Base-by-base conservation (phyloP, 116 monocot species). In the Trichopus zeylanicus region DNA sequence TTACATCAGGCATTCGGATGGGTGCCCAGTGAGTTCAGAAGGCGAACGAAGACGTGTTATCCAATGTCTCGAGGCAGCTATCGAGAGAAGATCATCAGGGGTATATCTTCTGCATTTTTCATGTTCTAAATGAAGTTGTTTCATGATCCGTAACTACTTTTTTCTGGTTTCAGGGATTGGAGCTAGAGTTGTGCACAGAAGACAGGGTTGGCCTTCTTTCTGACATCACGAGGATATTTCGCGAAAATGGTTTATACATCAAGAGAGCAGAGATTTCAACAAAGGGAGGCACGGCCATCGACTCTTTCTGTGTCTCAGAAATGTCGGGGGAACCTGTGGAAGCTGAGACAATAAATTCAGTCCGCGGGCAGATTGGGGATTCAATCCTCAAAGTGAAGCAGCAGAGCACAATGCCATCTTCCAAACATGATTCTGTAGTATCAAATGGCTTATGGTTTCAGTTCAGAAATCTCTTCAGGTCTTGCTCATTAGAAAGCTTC, bases 161-260 rank as follows among this genome's bases (percentile, higher is more conserved):
- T 31, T 31, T 15, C 24, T 30, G 0, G 7, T 29, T 66, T 59
- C 34, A 77, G 75, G 83, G 71, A 0, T 8, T 78, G 64, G 62
- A 64, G 64, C 38, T 78, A 29, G 83, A 83, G 31, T 59, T 83
- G 16, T 39, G 60, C 47, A 49, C 65, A 19, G 29, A 32, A 39
- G 83, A 83, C 51, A 48, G 65, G 2, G 57, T 33, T 3, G 81
- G 75, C 6, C 64, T 75, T 3, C 75, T 83, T 5, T 70, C 75
- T 8, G 64, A 72, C 16, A 71, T 78, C 1, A 83, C 83, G 4
- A 31, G 83, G 30, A 65, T 67, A 6, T 72, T 83, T 46, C 58
- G 83, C 49, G 83, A 83, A 60, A 68, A 78, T 16, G 74, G 83
- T 11, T 58, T 83, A n/a, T 60, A 71, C 1, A 64, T 84, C 25